phyloP scores from a whole-genome alignment of 495 filamentous ascomycete genomes.

The Aspergillus avenaceus region DNA sequence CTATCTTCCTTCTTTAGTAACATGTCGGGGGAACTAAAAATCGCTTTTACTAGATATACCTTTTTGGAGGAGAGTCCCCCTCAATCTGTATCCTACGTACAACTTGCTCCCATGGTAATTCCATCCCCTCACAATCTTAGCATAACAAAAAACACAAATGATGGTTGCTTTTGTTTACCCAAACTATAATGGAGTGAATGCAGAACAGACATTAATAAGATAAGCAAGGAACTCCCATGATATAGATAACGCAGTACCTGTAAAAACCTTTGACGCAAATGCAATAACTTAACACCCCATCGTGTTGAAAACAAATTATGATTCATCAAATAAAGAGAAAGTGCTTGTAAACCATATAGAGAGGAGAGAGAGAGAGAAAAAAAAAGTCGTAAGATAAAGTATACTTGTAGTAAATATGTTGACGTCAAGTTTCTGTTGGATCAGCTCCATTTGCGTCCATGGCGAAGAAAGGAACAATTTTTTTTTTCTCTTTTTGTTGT shows the following conservation, averaged over 20 bases:
- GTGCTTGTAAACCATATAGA: too few relatives aligned
- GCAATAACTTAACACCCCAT: too few relatives aligned
- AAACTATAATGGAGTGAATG: conserved; percentile 1
- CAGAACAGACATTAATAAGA: neutral
- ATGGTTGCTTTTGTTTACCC: neutral
- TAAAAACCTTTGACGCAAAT: too few relatives aligned
- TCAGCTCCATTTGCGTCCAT: conserved; percentile 9
- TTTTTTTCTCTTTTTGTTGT: conserved; percentile 15
- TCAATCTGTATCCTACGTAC: too few relatives aligned
- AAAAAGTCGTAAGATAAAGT: neutral
- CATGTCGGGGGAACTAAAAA: too few relatives aligned
- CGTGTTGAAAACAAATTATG: neutral
- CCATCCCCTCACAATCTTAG: too few relatives aligned
- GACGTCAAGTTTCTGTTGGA: conserved; percentile 11
- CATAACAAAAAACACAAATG: neutral
- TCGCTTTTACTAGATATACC: too few relatives aligned
- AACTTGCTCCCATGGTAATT: too few relatives aligned
- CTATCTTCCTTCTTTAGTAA: too few relatives aligned
- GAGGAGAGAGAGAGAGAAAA: too few relatives aligned
- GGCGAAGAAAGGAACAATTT: conserved; percentile 8
- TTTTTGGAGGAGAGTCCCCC: too few relatives aligned
- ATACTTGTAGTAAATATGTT: conserved; percentile 2
- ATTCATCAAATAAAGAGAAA: neutral
- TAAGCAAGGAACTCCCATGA: conserved; percentile 1
- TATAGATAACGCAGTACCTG: neutral